Percentiles rank a stretch among this genome's conserved stretches.
Conservation (phyloP, 306 rosid genomes). For the Carpinus fangiana region DNA sequence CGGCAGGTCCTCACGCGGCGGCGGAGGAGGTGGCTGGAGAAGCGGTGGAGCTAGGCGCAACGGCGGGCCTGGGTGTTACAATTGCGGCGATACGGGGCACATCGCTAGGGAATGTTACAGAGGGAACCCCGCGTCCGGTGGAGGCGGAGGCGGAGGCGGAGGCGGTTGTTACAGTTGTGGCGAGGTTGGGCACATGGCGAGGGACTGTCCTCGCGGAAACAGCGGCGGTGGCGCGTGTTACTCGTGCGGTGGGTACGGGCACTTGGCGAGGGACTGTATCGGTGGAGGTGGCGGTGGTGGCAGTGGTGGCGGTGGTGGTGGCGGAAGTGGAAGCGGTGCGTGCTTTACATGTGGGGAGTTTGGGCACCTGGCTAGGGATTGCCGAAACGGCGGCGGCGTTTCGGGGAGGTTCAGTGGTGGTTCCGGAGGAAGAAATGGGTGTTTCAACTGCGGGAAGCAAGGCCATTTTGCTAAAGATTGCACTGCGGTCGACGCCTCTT, state of each 20-base stretch:
- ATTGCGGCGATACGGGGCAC: conserved; percentile 70
- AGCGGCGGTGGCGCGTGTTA: conserved; percentile 40
- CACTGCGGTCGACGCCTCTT: conserved; percentile 41
- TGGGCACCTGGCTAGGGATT: conserved; percentile 79
- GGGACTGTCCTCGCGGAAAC: conserved; percentile 58
- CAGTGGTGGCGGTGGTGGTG: conserved; percentile 7
- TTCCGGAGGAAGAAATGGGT: conserved; percentile 24
- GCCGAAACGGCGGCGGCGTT: conserved; percentile 39
- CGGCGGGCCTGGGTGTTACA: conserved; percentile 57
- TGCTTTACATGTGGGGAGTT: conserved; percentile 64
- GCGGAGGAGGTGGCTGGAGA: conserved; percentile 52
- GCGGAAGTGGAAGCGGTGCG: conserved; percentile 15
- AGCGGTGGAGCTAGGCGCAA: conserved; percentile 50
- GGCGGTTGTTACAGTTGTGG: conserved; percentile 64
- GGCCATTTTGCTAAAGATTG: conserved; percentile 86
- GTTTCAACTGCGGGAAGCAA: conserved; percentile 75
- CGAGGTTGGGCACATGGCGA: conserved; percentile 67
- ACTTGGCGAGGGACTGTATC: conserved; percentile 63
- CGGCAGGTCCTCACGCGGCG: conserved; percentile 28
- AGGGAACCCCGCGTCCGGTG: conserved; percentile 15
- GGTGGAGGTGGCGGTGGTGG: neutral
- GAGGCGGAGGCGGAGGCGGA: conserved; percentile 21
- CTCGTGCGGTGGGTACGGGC: conserved; percentile 59
- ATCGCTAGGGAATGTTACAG: conserved; percentile 70
- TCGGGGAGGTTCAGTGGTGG: conserved; percentile 32